A percentile compares a stretch with the other conserved stretches of the same genome.
These are phyloP conservation scores for Phytophthora megakarya DNA, from an alignment of 352 stramenopile species.

Conservation along the genomic window DNA sequence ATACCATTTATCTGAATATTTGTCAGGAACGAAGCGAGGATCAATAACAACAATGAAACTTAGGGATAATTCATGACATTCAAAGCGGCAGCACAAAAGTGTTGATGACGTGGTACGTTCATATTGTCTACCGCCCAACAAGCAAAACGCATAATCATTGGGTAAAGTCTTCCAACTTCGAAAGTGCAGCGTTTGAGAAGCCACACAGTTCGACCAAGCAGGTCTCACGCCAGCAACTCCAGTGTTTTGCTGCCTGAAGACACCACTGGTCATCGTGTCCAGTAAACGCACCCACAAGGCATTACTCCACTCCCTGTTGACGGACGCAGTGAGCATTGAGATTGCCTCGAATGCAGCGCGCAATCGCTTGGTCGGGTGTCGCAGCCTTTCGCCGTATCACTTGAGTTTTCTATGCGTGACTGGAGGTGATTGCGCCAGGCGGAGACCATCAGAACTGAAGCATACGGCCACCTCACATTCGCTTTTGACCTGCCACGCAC, in stretches of 20 bases:
- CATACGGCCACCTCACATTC: conserved; percentile 13
- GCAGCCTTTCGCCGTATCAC: not conserved
- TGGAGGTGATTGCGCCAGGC: conserved; percentile 8
- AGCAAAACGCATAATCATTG: not conserved
- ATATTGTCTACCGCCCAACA: too few species aligned
- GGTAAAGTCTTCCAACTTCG: not conserved
- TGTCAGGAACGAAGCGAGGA: too few species aligned
- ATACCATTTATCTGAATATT: too few species aligned
- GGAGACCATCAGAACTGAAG: conserved; percentile 25
- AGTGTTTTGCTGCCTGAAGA: too few species aligned
- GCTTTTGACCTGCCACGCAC: conserved; percentile 4
- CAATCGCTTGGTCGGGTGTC: conserved; percentile 21
- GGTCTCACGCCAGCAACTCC: too few species aligned
- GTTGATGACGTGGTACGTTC: too few species aligned
- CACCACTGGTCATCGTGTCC: too few species aligned
- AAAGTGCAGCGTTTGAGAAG: too few species aligned
- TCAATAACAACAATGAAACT: too few species aligned
- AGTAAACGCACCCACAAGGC: not conserved
- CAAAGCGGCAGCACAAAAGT: not conserved
- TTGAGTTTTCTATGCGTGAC: conserved; percentile 31
- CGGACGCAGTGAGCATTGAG: conserved; percentile 2
- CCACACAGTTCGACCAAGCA: too few species aligned
- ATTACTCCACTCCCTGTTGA: too few species aligned
- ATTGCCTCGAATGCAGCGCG: not conserved
- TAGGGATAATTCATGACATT: too few species aligned